A percentile compares a stretch with the other conserved stretches of the same genome.
phyloP scores from a whole-genome alignment of 1,284 basidiomycete species.

The Rugosomyces carneus region DNA sequence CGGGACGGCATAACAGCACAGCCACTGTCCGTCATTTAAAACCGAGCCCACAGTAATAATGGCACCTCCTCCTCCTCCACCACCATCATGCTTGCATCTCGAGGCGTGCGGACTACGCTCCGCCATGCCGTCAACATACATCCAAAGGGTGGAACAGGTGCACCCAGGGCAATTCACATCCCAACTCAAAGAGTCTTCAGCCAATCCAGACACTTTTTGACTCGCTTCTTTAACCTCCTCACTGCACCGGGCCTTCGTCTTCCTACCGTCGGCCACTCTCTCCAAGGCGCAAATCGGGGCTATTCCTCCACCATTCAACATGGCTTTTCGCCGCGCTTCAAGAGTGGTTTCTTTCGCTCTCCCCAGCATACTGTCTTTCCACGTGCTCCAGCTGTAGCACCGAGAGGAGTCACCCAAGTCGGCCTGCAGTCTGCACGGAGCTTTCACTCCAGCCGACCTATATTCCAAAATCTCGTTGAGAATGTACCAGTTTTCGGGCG shows the following conservation, averaged over 20 bases:
- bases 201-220: slow-evolving; percentile 47
- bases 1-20: background rate
- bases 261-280: slow-evolving; percentile 30
- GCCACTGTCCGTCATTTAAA: background rate
- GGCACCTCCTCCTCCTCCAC: background rate
- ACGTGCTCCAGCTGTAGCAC: slow-evolving; percentile 41
- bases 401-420: slow-evolving; percentile 50
- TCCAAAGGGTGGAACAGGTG: slow-evolving; percentile 22
- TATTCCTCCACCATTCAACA: slow-evolving; percentile 34
- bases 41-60: background rate
- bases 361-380: slow-evolving; percentile 51
- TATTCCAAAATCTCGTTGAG: slow-evolving; percentile 71
- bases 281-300: slow-evolving; percentile 33
- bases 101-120: slow-evolving; percentile 34
- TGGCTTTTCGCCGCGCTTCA: slow-evolving; percentile 47
- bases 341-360: slow-evolving; percentile 39
- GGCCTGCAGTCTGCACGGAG: slow-evolving; percentile 68
- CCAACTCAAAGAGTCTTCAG: slow-evolving; percentile 44
- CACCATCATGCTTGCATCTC: slow-evolving; percentile 44
- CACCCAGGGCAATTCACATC: slow-evolving; percentile 39
- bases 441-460: slow-evolving; percentile 62
- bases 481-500: slow-evolving; percentile 68
- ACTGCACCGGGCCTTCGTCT: slow-evolving; percentile 48
- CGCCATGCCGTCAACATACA: slow-evolving; percentile 28
- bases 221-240: slow-evolving; percentile 50